These are phyloP conservation scores for Crataegus laevigata DNA, from an alignment of 306 rosid genomes.

Conservation along the genomic window DNA sequence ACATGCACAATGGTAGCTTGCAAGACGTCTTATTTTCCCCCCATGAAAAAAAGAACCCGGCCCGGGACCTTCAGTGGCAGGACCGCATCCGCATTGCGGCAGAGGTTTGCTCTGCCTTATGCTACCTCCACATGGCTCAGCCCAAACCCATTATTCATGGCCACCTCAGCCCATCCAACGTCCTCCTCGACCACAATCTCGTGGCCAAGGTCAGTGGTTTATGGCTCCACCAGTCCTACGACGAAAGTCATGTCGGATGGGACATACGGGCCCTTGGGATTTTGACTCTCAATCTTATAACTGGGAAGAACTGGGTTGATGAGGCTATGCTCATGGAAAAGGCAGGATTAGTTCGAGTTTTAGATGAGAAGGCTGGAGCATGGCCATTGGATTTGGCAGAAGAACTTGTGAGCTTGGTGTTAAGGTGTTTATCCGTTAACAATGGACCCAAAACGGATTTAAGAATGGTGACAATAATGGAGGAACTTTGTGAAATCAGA, in stretches of 20 bases:
- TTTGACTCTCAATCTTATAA: constrained; percentile 41
- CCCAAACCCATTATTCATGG: constrained; percentile 46
- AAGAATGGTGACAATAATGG: constrained; percentile 28
- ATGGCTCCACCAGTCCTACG: constrained; percentile 22
- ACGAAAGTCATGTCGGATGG: constrained; percentile 9
- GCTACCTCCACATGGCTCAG: constrained; percentile 35
- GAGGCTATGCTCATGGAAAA: constrained; percentile 22
- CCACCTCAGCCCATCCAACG: constrained; percentile 31
- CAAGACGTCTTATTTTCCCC: constrained; percentile 36
- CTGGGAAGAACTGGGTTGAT: constrained; percentile 46
- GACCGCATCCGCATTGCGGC: constrained; percentile 44
- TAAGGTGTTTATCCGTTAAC: constrained; percentile 33
- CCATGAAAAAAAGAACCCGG: constrained; percentile 16
- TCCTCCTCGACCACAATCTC: constrained; percentile 60
- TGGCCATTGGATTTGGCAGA: constrained; percentile 64
- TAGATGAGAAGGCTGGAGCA: constrained; percentile 49
- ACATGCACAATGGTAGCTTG: constrained; percentile 65
- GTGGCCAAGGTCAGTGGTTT: constrained; percentile 52
- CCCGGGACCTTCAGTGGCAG: constrained; percentile 39
- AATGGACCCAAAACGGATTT: constrained; percentile 16
- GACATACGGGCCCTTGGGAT: constrained; percentile 48
- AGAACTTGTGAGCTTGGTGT: constrained; percentile 33
- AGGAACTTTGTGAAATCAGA: constrained; percentile 53
- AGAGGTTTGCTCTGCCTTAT: constrained; percentile 51
- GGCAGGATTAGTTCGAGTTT: constrained; percentile 19